These are phyloP conservation scores for Arachnomyces sp. DNA, from an alignment of 2,329 filamentous ascomycete species.

Conservation along the genomic window DNA sequence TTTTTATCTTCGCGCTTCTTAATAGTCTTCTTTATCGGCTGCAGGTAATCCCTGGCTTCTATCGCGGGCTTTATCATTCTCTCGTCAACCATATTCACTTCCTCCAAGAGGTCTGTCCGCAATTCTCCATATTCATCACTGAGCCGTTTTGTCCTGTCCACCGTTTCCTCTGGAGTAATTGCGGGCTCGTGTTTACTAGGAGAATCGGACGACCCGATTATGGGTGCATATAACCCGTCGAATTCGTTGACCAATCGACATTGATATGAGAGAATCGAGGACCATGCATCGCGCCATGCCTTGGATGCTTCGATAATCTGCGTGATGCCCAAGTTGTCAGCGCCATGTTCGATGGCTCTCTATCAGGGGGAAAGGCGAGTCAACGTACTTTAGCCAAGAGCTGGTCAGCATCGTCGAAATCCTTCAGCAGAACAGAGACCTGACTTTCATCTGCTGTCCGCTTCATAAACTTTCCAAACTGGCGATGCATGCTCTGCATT, in stretches of 20 bases:
- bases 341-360: conserved; percentile 9
- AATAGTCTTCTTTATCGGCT: conserved; percentile 69
- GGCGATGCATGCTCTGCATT: conserved; percentile 54
- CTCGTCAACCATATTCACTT: conserved; percentile 61
- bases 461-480: conserved; percentile 63
- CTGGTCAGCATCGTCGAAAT: conserved; percentile 72
- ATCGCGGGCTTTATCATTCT: conserved; percentile 62
- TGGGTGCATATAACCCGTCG: conserved; percentile 66
- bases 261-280: conserved; percentile 61
- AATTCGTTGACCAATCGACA: conserved; percentile 59
- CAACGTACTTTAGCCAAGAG: conserved; percentile 59
- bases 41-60: conserved; percentile 59
- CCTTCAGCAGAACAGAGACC: conserved; percentile 63
- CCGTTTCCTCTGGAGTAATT: conserved; percentile 53
- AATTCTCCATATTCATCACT: conserved; percentile 62
- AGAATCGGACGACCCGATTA: conserved; percentile 56
- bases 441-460: conserved; percentile 68
- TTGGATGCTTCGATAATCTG: conserved; percentile 69
- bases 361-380: conserved; percentile 8
- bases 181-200: conserved; percentile 47
- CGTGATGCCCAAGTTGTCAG: conserved; percentile 1
- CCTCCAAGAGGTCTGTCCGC: conserved; percentile 61
- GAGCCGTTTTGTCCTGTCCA: conserved; percentile 58
- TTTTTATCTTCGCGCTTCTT: conserved; percentile 79
- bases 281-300: conserved; percentile 72